phyloP scores from a whole-genome alignment of 768 basidiomycete species.

The Paxillus involutus region DNA sequence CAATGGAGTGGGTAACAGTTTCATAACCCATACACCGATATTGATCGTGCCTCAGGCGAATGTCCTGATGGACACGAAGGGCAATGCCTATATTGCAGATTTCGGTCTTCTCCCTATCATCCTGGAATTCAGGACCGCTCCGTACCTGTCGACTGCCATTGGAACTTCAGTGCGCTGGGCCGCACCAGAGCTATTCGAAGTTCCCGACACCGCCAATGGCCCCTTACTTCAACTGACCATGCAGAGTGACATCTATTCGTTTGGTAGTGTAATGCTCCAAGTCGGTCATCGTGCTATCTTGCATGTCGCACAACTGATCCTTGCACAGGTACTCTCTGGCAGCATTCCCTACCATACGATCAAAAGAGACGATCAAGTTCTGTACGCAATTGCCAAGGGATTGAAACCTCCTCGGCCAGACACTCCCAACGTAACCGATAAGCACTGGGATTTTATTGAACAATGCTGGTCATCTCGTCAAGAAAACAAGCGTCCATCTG shows the following conservation, averaged over 20 bases:
- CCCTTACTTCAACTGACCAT: conserved; percentile 9
- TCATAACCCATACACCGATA: background rate
- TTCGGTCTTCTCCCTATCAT: conserved; percentile 35
- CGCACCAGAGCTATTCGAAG: conserved; percentile 40
- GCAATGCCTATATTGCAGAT: conserved; percentile 34
- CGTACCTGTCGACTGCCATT: conserved; percentile 32
- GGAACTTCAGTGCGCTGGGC: conserved; percentile 50
- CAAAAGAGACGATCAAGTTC: conserved; percentile 23
- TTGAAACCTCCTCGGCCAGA: conserved; percentile 10
- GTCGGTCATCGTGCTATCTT: conserved; percentile 8
- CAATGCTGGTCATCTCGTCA: conserved; percentile 23
- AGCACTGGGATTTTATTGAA: conserved; percentile 20
- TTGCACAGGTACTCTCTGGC: conserved; percentile 27
- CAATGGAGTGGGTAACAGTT: conserved; percentile 34
- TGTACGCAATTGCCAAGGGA: conserved; percentile 16
- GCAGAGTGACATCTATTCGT: conserved; percentile 45
- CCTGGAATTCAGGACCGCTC: conserved; percentile 20
- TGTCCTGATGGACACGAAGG: conserved; percentile 32
- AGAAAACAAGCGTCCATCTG: conserved; percentile 2
- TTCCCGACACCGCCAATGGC: conserved; percentile 26
- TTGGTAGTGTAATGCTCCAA: conserved; percentile 34
- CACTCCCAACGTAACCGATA: background rate
- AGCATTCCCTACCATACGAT: conserved; percentile 23
- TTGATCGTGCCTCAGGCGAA: conserved; percentile 27
- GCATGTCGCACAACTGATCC: background rate